Evolutionary conservation across 495 filamentous ascomycete species (phyloP).

Genomic region (Penicillium silybi): DNA sequence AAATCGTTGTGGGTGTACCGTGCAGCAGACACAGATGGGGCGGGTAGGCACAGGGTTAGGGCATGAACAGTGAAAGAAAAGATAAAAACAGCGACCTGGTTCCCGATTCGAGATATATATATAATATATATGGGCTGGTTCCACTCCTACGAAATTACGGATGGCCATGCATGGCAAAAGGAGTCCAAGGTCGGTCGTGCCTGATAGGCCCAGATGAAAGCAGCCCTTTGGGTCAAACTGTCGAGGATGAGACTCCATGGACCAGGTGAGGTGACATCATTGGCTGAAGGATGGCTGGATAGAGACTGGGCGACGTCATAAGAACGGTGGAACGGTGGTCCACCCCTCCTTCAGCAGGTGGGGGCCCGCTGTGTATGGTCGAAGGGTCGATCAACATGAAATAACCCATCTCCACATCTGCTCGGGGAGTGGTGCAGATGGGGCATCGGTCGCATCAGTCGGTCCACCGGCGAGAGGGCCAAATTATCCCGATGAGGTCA

Average conservation of each 20-base stretch:
- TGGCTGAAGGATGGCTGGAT: conserved; percentile 10
- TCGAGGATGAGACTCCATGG: conserved; percentile 6
- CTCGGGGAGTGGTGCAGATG: conserved; percentile 16
- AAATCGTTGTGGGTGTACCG: conserved; percentile 1
- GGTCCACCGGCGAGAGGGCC: conserved; percentile 18
- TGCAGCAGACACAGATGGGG: conserved; percentile 1
- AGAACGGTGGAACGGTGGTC: conserved; percentile 7
- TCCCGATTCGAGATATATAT: conserved; percentile 12
- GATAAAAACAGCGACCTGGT: neutral
- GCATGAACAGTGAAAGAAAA: conserved; percentile 2
- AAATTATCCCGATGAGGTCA: conserved; percentile 33
- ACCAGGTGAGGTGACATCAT: conserved; percentile 25
- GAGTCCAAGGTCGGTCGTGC: neutral
- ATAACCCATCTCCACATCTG: conserved; percentile 22
- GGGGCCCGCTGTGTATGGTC: neutral
- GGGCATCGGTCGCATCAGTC: conserved; percentile 9
- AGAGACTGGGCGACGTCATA: conserved; percentile 19
- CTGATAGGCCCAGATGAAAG: conserved; percentile 12
- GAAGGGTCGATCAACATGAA: conserved; percentile 17
- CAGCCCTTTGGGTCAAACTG: neutral
- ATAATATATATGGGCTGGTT: conserved; percentile 9
- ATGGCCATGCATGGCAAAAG: conserved; percentile 14
- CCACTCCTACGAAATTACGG: conserved; percentile 17
- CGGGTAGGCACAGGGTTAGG: conserved; percentile 13
- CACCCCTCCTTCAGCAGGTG: neutral